A percentile compares a stretch with the other conserved stretches of the same genome.
These are phyloP conservation scores for Geoglossum cookeanum DNA, from an alignment of 2,329 filamentous ascomycete species.

Conservation along the genomic window DNA sequence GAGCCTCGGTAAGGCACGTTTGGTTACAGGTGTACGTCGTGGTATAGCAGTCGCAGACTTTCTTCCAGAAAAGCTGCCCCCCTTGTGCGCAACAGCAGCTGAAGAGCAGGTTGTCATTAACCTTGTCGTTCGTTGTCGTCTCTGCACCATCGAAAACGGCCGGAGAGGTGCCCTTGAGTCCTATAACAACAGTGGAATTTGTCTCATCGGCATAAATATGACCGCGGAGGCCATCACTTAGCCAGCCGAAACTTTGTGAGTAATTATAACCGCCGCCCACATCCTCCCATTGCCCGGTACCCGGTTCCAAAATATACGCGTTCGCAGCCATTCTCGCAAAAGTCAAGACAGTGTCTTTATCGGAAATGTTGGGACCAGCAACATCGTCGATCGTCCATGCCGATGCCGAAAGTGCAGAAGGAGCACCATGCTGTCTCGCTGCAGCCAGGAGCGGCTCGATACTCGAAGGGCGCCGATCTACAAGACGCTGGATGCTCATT, in stretches of 20 bases:
- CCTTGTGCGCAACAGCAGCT: constrained; percentile 95
- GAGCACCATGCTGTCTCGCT: constrained; percentile 47
- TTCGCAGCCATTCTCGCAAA: constrained; percentile 79
- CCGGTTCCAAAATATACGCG: constrained; percentile 62
- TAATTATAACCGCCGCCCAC: constrained; percentile 66
- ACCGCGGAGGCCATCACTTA: constrained; percentile 69
- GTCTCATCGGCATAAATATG: constrained; percentile 78
- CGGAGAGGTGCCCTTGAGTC: constrained; percentile 74
- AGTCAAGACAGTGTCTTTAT: constrained; percentile 66
- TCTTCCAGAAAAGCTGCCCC: constrained; percentile 65
- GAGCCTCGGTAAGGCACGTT: constrained; percentile 60
- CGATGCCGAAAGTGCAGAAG: constrained; percentile 46
- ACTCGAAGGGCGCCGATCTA: constrained; percentile 54
- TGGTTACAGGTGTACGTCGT: constrained; percentile 80
- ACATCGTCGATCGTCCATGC: constrained; percentile 74
- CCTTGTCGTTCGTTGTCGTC: constrained; percentile 91
- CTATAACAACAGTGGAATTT: constrained; percentile 78
- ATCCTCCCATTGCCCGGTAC: constrained; percentile 63
- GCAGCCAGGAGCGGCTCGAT: constrained; percentile 64
- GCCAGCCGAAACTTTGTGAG: constrained; percentile 82
- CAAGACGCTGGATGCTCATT: constrained; percentile 59
- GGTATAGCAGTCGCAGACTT: constrained; percentile 84
- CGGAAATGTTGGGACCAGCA: constrained; percentile 59
- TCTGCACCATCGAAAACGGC: constrained; percentile 90
- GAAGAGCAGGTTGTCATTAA: constrained; percentile 96